Evolutionary conservation across 2,329 filamentous ascomycete genomes (phyloP).

Genomic region (Emergomyces pasteurianus): DNA sequence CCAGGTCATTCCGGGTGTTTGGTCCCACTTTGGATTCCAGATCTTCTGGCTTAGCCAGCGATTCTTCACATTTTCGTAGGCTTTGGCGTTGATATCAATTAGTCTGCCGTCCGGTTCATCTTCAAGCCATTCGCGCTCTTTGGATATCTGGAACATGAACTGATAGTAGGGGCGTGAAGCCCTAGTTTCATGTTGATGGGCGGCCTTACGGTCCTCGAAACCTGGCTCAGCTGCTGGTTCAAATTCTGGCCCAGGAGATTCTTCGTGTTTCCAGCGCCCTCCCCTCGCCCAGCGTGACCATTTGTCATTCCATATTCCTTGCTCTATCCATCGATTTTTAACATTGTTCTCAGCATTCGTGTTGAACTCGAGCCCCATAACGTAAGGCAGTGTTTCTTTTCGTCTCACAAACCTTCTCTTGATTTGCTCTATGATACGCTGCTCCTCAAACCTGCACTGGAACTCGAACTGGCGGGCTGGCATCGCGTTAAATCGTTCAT

Average conservation of each 20-base stretch:
- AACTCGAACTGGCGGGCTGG: background rate
- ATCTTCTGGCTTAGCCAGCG: conserved; percentile 18
- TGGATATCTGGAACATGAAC: conserved; percentile 18
- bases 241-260: conserved; percentile 1
- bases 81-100: conserved; percentile 18
- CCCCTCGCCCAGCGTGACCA: conserved; percentile 2
- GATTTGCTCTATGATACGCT: background rate
- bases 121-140: conserved; percentile 16
- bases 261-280: conserved; percentile 1
- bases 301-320: conserved; percentile 15
- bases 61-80: conserved; percentile 20
- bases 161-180: conserved; percentile 19
- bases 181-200: background rate
- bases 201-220: conserved; percentile 3
- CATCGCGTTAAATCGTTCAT: background rate
- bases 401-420: background rate
- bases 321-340: conserved; percentile 17
- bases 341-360: conserved; percentile 9
- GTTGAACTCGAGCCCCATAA: background rate
- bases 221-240: conserved; percentile 5
- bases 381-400: background rate
- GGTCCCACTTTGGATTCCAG: conserved; percentile 20
- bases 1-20: conserved; percentile 18
- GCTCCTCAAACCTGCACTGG: background rate
- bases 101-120: background rate